Conservation (phyloP, 805 yeast species). For the Candida namnaoensis region DNA sequence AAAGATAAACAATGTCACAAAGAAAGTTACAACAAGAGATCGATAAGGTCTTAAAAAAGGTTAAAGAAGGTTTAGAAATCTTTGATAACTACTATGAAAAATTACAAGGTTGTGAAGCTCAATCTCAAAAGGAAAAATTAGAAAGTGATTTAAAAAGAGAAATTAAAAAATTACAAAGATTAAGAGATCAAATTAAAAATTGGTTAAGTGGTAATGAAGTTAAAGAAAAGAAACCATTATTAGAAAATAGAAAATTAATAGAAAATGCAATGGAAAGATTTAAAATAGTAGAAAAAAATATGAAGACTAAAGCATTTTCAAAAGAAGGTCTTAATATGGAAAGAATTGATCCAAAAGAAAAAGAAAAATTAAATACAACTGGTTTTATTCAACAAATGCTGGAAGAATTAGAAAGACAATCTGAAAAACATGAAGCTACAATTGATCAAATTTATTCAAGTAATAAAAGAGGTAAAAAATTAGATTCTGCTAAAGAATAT, state of each 20-base stretch:
- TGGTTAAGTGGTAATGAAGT: constrained; percentile 92
- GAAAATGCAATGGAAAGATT: constrained; percentile 89
- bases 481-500: constrained; percentile 43
- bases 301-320: constrained; percentile 90
- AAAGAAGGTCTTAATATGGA: constrained; percentile 84
- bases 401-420: constrained; percentile 76
- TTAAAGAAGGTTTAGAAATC: constrained; percentile 79
- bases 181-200: constrained; percentile 89
- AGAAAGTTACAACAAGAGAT: constrained; percentile 59
- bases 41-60: constrained; percentile 72
- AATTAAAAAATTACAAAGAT: constrained; percentile 87
- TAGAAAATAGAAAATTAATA: constrained; percentile 67
- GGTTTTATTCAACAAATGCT: constrained; percentile 62
- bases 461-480: constrained; percentile 48
- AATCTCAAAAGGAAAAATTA: constrained; percentile 86
- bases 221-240: constrained; percentile 74
- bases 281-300: constrained; percentile 86
- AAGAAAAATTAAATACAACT: constrained; percentile 66
- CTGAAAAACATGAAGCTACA: constrained; percentile 71
- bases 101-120: constrained; percentile 70
- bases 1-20: constrained; percentile 27
- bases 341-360: constrained; percentile 68
- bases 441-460: constrained; percentile 44
- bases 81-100: constrained; percentile 86
- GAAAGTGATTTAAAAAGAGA: constrained; percentile 91